Percentiles rank a stretch among this genome's conserved stretches.
Evolutionary conservation across 495 filamentous ascomycete genomes (phyloP).

Genomic region (Penicillium cataractarum): DNA sequence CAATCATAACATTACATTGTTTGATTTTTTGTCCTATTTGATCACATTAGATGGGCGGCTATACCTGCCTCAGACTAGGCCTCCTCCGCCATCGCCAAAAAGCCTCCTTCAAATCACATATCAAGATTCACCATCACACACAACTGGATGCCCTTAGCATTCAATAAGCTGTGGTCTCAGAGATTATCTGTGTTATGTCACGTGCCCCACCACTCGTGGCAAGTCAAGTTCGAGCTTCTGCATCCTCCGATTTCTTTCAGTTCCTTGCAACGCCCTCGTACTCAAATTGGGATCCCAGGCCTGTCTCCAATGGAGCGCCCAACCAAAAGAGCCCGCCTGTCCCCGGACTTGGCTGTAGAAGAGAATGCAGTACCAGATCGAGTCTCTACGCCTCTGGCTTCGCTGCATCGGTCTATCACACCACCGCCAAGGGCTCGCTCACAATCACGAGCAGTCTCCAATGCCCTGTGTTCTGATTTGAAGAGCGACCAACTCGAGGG

Average conservation of each 20-base stretch:
- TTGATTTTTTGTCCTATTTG: background rate
- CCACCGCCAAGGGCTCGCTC: slow-evolving; percentile 31
- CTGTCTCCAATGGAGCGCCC: slow-evolving; percentile 15
- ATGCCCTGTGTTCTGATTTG: slow-evolving; percentile 10
- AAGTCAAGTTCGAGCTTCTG: background rate
- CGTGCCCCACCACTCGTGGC: background rate
- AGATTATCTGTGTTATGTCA: background rate
- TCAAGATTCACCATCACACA: background rate
- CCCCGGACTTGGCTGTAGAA: slow-evolving; percentile 7
- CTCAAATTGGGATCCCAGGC: background rate
- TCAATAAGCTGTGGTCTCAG: background rate
- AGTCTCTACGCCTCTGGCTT: slow-evolving; percentile 26
- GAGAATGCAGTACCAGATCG: background rate
- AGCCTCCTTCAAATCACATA: background rate
- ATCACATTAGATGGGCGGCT: background rate
- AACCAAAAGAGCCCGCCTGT: slow-evolving; percentile 22
- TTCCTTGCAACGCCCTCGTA: background rate
- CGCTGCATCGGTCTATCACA: slow-evolving; percentile 41
- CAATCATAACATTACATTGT: background rate
- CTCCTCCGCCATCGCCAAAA: background rate
- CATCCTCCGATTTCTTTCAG: background rate
- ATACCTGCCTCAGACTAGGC: background rate
- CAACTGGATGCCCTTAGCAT: background rate
- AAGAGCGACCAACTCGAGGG: background rate
- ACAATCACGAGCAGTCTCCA: background rate